These are phyloP conservation scores for Zizania palustris DNA, from an alignment of 202 grass and related monocot species.

Conservation along the genomic window DNA sequence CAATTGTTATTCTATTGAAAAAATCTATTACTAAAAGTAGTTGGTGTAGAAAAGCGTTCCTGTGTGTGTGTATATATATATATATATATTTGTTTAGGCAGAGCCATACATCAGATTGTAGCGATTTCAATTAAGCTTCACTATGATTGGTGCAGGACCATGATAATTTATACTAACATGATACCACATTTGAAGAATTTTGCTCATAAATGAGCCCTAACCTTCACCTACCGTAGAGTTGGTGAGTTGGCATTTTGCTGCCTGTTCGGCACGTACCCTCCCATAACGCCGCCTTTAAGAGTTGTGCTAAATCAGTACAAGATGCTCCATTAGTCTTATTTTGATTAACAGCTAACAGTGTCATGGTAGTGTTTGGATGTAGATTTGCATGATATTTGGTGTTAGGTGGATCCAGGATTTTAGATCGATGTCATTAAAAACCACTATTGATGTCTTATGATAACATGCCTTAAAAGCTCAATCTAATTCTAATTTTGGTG, in stretches of 20 bases:
- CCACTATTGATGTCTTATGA: too few species aligned
- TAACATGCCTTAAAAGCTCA: too few species aligned
- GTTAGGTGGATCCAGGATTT: too few species aligned
- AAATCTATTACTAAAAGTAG: too few species aligned
- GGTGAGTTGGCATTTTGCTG: conserved; percentile 41
- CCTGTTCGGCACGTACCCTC: background rate
- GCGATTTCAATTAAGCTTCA: background rate
- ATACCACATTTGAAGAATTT: conserved; percentile 30
- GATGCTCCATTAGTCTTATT: background rate
- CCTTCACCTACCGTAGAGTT: conserved; percentile 26
- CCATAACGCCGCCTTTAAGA: background rate
- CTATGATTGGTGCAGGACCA: conserved; percentile 2
- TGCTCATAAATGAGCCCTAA: conserved; percentile 10
- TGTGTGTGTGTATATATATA: too few species aligned
- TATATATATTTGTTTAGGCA: conserved; percentile 19
- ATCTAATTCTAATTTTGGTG: too few species aligned
- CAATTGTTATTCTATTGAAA: too few species aligned
- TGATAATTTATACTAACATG: conserved; percentile 6
- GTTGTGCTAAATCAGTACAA: background rate
- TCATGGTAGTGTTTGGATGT: background rate
- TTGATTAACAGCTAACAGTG: background rate
- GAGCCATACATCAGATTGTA: conserved; percentile 16
- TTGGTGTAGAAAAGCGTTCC: too few species aligned
- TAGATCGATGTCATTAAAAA: too few species aligned
- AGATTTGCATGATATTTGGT: too few species aligned